These are phyloP conservation scores for Chaetomium tenue DNA, from an alignment of 495 filamentous ascomycete species.

Conservation along the genomic window DNA sequence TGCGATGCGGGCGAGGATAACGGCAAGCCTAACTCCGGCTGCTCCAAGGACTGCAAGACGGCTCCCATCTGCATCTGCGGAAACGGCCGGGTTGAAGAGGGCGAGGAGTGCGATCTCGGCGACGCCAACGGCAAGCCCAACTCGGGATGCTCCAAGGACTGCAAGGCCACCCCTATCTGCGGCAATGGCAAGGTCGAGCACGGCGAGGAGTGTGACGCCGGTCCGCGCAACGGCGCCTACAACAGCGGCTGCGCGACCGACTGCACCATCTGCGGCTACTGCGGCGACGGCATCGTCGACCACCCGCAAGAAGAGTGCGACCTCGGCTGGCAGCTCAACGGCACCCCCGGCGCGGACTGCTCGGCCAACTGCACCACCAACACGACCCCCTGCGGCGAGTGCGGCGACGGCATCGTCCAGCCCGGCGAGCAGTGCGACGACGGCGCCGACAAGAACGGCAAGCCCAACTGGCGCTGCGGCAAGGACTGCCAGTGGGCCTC, in stretches of 20 bases:
- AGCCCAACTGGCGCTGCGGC: slow-evolving; percentile 14
- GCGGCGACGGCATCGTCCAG: slow-evolving; percentile 25
- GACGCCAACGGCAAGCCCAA: slow-evolving; percentile 17
- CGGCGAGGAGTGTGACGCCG: slow-evolving; percentile 28
- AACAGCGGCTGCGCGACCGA: slow-evolving; percentile 24
- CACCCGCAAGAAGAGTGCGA: slow-evolving; percentile 23
- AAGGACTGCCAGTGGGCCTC: slow-evolving; percentile 20
- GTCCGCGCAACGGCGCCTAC: slow-evolving; percentile 22
- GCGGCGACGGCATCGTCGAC: slow-evolving; percentile 27
- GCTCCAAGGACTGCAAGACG: slow-evolving; percentile 14
- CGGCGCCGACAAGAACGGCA: slow-evolving; percentile 22
- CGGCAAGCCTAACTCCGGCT: slow-evolving; percentile 14
- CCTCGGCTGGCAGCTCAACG: slow-evolving; percentile 26
- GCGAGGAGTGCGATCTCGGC: slow-evolving; percentile 24
- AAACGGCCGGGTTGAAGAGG: slow-evolving; percentile 16
- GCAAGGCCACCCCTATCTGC: slow-evolving; percentile 19
- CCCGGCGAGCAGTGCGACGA: slow-evolving; percentile 28
- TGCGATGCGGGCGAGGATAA: slow-evolving; percentile 1
- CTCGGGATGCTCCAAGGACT: slow-evolving; percentile 21
- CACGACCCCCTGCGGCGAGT: slow-evolving; percentile 17
- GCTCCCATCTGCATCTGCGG: slow-evolving; percentile 1
- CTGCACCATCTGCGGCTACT: slow-evolving; percentile 29
- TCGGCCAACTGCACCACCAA: slow-evolving; percentile 21
- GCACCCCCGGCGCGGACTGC: slow-evolving; percentile 20
- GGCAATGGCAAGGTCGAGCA: slow-evolving; percentile 25